These are phyloP conservation scores for Parastagonospora nodorum DNA, from an alignment of 2,329 filamentous ascomycete species.

Conservation along the genomic window DNA sequence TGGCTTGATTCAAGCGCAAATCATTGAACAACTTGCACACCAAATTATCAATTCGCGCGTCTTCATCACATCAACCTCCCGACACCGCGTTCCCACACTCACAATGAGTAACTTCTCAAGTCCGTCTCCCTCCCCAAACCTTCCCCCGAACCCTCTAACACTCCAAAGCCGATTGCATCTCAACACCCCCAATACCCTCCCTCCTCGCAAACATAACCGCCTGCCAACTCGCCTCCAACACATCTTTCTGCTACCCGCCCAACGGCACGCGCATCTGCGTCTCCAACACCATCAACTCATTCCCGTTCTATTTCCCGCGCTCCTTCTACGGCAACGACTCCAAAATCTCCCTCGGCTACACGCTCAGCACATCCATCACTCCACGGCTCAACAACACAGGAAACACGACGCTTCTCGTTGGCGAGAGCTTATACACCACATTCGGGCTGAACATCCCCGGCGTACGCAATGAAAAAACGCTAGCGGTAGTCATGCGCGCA, in stretches of 20 bases:
- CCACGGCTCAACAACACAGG: conserved; percentile 7
- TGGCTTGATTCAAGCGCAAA: too few species aligned
- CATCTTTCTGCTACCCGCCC: conserved; percentile 23
- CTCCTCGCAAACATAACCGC: conserved; percentile 5
- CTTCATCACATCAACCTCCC: not conserved
- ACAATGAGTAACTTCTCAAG: conserved; percentile 1
- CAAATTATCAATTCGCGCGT: too few species aligned
- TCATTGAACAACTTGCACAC: too few species aligned
- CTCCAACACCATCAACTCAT: not conserved
- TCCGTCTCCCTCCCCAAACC: not conserved
- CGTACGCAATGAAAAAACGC: conserved; percentile 1
- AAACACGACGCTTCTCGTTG: conserved; percentile 6
- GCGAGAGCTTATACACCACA: conserved; percentile 4
- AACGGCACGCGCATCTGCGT: conserved; percentile 23
- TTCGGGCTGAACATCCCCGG: conserved; percentile 1
- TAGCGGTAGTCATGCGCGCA: conserved; percentile 10
- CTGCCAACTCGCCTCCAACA: conserved; percentile 17
- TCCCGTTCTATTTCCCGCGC: conserved; percentile 17
- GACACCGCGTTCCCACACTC: not conserved
- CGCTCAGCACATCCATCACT: not conserved
- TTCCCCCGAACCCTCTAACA: not conserved
- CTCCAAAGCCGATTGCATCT: conserved; percentile 8
- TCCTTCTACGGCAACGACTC: conserved; percentile 13
- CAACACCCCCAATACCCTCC: not conserved
- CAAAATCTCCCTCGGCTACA: conserved; percentile 7